Base-by-base conservation (phyloP, 2,329 filamentous ascomycete genomes). In the Huntiella abstrusa region DNA sequence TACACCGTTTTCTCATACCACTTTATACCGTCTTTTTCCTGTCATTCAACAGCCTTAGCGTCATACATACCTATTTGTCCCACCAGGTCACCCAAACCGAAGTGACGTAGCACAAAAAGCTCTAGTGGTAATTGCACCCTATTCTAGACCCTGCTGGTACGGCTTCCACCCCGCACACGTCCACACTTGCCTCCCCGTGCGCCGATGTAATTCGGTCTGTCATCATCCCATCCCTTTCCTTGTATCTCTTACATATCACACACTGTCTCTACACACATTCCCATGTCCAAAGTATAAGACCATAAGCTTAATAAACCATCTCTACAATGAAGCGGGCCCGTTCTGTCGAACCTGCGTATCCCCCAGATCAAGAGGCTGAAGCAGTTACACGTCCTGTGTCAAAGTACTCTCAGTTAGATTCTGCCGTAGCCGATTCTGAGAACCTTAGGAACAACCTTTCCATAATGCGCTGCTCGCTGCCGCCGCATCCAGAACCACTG, bases 381-480 rank as follows among this genome's bases (percentile, higher is more conserved):
- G 43, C 39, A 32, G 35, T 28, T 15, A 43, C 33, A 15, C 45
- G 34, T 40, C 46, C 42, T 38, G 42, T 49, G 33, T 55, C 68
- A 47, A 83, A 83, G 58, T 65, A 78, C 52, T 58, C 67, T 51
- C 73, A 77, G 53, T 62, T 84, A 51, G 77, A 82, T 41, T 59
- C 57, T 11, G 33, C 37, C n/a, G 13, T n/a, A 32, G 35, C 33
- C 42, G 17, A 46, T 52, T 55, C 55, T 36, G 57, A 57, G 49
- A 52, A 60, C 49, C 54, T 58, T 17, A 56, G 55, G 51, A 52
- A 60, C 48, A 55, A 61, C 39, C 56, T 64, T 49, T 63, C 71
- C 50, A 55, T 54, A 49, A 93, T 95, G 74, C 75, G 68, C 61
- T 96, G 88, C 64, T 75, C 73, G 15, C 68, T 96, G 16, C 84